Percentiles rank a stretch among this genome's conserved stretches.
Conservation (phyloP, 257 asterid species). For the Solanum dulcamara region DNA sequence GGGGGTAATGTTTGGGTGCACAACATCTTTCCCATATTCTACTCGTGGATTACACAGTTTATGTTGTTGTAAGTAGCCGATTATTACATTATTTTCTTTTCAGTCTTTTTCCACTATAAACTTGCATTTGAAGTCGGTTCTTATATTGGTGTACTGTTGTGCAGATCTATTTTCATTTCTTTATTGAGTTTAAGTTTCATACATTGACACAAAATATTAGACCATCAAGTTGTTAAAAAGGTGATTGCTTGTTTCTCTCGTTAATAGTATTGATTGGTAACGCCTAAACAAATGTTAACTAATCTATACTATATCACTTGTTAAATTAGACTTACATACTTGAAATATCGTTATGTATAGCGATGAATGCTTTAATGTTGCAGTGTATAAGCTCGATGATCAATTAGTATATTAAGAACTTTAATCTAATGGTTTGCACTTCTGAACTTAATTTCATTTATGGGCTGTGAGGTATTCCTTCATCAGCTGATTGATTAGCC, state of each 20-base stretch:
- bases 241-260: background rate
- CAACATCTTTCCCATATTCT: background rate
- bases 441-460: too few relatives aligned
- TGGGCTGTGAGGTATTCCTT: background rate
- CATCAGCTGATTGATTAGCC: background rate
- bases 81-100: background rate
- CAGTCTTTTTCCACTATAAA: background rate
- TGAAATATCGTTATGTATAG: too few relatives aligned
- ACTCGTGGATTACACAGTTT: background rate
- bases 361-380: background rate
- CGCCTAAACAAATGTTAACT: background rate
- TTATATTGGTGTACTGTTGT: background rate
- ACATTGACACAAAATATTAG: background rate
- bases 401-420: background rate
- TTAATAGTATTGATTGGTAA: background rate
- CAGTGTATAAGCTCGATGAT: background rate
- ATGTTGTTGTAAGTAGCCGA: background rate
- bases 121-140: background rate
- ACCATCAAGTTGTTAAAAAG: background rate
- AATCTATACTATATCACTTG: background rate
- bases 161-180: background rate
- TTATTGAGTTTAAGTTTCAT: too few relatives aligned
- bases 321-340: too few relatives aligned
- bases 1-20: background rate
- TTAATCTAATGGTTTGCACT: background rate